Evolutionary conservation across 2,329 filamentous ascomycete genomes (phyloP).

Genomic region (Botrytis cinerea): DNA sequence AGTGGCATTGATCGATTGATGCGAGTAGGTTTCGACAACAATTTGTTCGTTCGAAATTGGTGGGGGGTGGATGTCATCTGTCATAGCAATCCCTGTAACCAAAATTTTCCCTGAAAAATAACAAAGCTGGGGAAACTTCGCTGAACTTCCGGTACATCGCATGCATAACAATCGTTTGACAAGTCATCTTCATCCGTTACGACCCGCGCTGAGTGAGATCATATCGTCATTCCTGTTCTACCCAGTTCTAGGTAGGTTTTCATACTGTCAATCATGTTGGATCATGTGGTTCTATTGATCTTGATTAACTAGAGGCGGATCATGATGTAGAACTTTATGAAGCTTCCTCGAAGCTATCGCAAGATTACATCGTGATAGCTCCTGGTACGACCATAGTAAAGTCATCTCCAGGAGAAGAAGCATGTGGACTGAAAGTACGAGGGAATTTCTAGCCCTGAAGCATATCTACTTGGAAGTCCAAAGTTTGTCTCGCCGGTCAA

Average conservation of each 20-base stretch:
- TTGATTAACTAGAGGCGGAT: neutral
- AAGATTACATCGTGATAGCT: neutral
- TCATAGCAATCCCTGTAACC: conserved; percentile 9
- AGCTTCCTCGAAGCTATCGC: neutral
- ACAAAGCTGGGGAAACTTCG: conserved; percentile 14
- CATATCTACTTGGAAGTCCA: neutral
- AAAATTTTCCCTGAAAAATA: neutral
- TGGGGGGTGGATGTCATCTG: conserved; percentile 4
- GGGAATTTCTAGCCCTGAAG: neutral
- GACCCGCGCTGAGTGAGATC: neutral
- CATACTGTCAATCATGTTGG: neutral
- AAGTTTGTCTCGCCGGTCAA: neutral
- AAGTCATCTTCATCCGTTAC: neutral
- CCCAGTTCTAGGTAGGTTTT: neutral
- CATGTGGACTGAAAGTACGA: no score
- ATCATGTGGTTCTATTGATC: neutral
- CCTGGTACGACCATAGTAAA: neutral
- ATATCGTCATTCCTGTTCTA: conserved; percentile 1
- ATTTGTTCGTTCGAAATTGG: neutral
- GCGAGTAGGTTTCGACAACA: neutral
- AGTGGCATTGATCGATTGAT: neutral
- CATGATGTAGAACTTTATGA: neutral
- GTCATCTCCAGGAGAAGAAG: neutral
- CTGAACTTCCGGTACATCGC: neutral
- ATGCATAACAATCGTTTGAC: conserved; percentile 1